Evolutionary conservation across 2,329 filamentous ascomycete species (phyloP), one percentile per base, ranked within the genome.

Genomic region (Akanthomyces uredinophilus): DNA sequence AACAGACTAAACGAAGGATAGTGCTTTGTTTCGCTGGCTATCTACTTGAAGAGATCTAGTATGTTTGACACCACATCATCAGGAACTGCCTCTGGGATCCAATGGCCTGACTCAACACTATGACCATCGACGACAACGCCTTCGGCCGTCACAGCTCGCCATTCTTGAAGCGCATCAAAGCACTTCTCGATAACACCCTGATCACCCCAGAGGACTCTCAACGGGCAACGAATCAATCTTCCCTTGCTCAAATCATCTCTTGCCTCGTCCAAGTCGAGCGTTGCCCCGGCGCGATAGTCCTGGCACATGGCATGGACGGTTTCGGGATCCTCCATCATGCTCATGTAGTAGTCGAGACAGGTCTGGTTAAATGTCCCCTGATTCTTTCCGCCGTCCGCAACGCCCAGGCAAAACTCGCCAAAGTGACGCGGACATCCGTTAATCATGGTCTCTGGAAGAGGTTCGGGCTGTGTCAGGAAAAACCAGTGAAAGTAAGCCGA

Each of bases 401-500:
- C 76, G 59, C 79, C 70, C 75, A 78, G 70, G 65, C 77, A 82
- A 39, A 74, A 68, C 27, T 76, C 72, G 0, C 76, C 71, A n/a
- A 82, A 76, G 35, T 72, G 70, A 8, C 73, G 68, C 5, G 78
- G 75, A 24, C 73, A 68, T 0, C 67, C 70, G 0, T 70, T 71
- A 65, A 79, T 78, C 52, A 83, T 71, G 41, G 73, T 77, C 67
- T 85, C 82, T 0, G 80, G 83, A 5, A 85, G 75, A 0, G 83
- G 80, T 5, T 71, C 71, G 0, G 72, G 69, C 67, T 86, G 83
- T 10, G 84, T 81, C 22, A 86, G 75, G 65, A 86, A 80, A 58
- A 83, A 84, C 83, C 83, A 86, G 70, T 86, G 83, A 66, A 80
- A 85, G 69, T 84, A 85, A 0, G 76, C 75, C 32, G 73, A 74